Base-by-base conservation (phyloP, 2,329 filamentous ascomycete species). In the Stagonosporopsis rhizophila region DNA sequence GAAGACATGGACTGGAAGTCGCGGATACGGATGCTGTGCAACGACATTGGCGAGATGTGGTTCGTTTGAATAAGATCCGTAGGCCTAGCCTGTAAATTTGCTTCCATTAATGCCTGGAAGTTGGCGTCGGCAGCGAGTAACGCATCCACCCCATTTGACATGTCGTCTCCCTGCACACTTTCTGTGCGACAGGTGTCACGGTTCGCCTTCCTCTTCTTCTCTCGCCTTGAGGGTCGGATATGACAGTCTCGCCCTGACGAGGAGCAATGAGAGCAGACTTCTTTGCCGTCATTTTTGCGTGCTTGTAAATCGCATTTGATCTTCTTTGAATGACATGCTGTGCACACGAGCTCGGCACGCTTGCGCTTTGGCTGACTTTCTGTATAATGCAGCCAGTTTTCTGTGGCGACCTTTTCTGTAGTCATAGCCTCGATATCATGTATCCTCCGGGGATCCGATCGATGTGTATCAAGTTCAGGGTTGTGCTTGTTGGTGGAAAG, bases 241-340 rank as follows among this genome's bases (percentile, higher is more conserved):
- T 52, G 51, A 23, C 64, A 66, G 17, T 59, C 54, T 44, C 56
- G 49, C 15, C 52, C 45, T 6, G 49, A 46, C 0, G 54, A 51
- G 1, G 38, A 50, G 34, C 64, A 66, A 23, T 63, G 59, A 12
- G 52, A 61, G 30, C 64, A 66, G 6, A 34, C 47, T n/a, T 63
- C 38, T 6, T 50, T 44, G 17, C 61, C 64, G 17, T 56, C 35
- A 11, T 45, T 52, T 41, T 50, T 61, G 14, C 56, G 56, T 4
- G 37, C 27, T 44, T 65, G 60, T 9, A 66, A 48, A 25, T 66
- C 60, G 40, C 64, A 66, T 47, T 66, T 66, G 27, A 66, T 52
- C 48, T 66, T 66, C 40, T 63, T 66, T 4, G 62, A 46, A 51
- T 66, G 64, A 20, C 64, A 66, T 15, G 54, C 42, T 9, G 60